Evolutionary conservation across 768 basidiomycete genomes (phyloP), one percentile per base, ranked within the genome.

Genomic region (Panus rudis): DNA sequence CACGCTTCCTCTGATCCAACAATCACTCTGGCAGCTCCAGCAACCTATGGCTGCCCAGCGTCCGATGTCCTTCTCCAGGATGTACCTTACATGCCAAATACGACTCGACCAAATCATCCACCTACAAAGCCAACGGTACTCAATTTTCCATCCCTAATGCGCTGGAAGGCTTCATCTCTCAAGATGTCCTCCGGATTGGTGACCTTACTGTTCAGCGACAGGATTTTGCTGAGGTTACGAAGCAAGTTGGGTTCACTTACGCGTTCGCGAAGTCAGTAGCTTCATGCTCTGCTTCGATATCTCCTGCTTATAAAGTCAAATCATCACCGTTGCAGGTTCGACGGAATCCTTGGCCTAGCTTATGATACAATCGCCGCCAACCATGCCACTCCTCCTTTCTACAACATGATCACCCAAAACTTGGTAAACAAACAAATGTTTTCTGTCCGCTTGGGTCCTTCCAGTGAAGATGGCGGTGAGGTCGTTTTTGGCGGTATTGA

Each of bases 291-390:
- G 14, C 22, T 14, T 14, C n/a, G 12, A 16, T 20, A 14, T 3
- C 4, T 35, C 25, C 26, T 20, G n/a, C 24, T 6, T 3, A 8
- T 8, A 21, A 12, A 3, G 34, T 21, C 21, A 11, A n/a, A n/a
- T n/a, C n/a, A n/a, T n/a, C n/a, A n/a, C n/a, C 12, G 16, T 16
- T 34, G 23, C 52, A 93, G 91, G 68, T 94, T 94, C 53, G 93
- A 98, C 59, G 94, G 92, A 42, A 93, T 97, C 51, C 69, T 94
- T 25, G 96, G 94, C 48, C 83, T 99, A 43, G 96, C 64, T 8
- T 99, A 96, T 59, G 81, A 98, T 65, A 94, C 90, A 38, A 98
- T 99, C 56, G 77, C 91, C 2, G 96, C 98, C 52, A 92, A 96
- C 65, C 77, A 78, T 52, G 86, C 97, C 52, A 74, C 78, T 3